Conservation (phyloP, 2,329 filamentous ascomycete species). For the Helminthosporium solani region DNA sequence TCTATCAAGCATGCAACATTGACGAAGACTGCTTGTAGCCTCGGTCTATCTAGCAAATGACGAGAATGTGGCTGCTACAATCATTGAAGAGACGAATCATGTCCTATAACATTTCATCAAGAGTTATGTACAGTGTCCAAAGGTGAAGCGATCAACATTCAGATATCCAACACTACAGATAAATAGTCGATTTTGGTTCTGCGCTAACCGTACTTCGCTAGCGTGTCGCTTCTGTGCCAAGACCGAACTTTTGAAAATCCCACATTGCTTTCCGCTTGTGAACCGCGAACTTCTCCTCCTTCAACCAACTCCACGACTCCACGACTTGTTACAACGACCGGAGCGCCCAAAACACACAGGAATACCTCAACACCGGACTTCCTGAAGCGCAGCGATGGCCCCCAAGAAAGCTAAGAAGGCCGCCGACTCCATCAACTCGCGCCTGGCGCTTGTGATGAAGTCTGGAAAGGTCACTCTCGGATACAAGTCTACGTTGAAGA, state of each 20-base stretch:
- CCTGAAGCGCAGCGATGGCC: slow-evolving; percentile 38
- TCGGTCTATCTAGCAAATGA: too few species aligned
- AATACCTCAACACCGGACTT: slow-evolving; percentile 16
- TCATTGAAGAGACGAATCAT: too few species aligned
- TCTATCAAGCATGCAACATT: too few species aligned
- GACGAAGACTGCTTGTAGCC: too few species aligned
- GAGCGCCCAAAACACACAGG: slow-evolving; percentile 9
- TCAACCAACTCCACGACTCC: neutral
- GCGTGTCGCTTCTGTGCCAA: neutral
- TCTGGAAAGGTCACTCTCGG: slow-evolving; percentile 81
- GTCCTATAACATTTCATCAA: too few species aligned
- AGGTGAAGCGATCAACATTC: too few species aligned
- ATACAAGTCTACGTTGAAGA: slow-evolving; percentile 87
- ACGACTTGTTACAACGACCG: slow-evolving; percentile 4
- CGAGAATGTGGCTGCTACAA: too few species aligned
- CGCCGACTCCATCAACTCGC: slow-evolving; percentile 72
- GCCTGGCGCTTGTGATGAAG: slow-evolving; percentile 70
- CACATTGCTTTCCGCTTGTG: neutral
- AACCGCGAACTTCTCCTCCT: neutral
- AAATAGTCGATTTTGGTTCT: too few species aligned
- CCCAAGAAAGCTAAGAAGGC: slow-evolving; percentile 76
- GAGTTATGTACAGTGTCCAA: too few species aligned
- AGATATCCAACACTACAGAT: too few species aligned
- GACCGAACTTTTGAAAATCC: neutral
- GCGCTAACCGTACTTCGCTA: neutral